Conservation (phyloP, 2,329 filamentous ascomycete genomes). For the Rhexocercosporidium sp. region DNA sequence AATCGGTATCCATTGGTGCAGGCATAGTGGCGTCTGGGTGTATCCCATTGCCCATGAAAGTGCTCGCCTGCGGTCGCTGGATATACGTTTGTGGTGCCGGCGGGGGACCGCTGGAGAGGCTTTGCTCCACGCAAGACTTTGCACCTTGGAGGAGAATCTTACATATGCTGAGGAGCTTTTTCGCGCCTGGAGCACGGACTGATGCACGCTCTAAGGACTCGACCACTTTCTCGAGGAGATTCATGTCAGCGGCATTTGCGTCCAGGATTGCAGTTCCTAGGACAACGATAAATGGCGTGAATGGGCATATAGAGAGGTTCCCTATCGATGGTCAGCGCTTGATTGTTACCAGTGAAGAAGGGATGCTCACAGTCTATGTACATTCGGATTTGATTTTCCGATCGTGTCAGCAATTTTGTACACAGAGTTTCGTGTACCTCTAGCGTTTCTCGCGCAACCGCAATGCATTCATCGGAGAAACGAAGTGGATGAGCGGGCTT, state of each 20-base stretch:
- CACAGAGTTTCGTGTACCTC: conserved; percentile 19
- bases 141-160: conserved; percentile 18
- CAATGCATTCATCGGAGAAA: conserved; percentile 21
- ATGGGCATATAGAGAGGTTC: conserved; percentile 23
- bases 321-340: not conserved
- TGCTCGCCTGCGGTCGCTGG: not conserved
- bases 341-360: not conserved
- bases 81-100: not conserved
- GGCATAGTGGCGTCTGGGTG: not conserved
- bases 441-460: conserved; percentile 13
- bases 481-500: conserved; percentile 19
- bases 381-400: conserved; percentile 13
- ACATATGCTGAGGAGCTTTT: conserved; percentile 16
- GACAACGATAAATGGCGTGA: conserved; percentile 24
- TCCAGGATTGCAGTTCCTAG: conserved; percentile 23
- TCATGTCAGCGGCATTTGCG: conserved; percentile 16
- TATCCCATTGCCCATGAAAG: not conserved
- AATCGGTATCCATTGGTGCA: not conserved
- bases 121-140: conserved; percentile 19
- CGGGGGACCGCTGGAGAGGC: not conserved
- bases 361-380: conserved; percentile 16
- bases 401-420: not conserved
- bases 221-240: conserved; percentile 18
- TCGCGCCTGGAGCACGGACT: conserved; percentile 17
- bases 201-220: conserved; percentile 17